phyloP scores from a whole-genome alignment of 345 rosid genomes.

The Gossypium anomalum region DNA sequence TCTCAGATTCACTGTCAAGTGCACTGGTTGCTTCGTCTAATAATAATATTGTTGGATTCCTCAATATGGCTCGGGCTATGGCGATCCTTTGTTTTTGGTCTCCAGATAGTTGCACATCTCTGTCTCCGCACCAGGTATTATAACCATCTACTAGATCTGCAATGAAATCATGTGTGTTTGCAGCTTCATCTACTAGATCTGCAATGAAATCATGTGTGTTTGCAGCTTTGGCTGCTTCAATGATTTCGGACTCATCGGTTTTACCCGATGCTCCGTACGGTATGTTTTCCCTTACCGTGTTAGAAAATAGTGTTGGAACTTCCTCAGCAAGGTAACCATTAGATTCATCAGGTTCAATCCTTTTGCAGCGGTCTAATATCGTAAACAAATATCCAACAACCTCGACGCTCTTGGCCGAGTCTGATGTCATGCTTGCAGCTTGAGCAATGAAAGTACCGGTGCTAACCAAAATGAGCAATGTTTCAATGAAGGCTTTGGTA shows the following conservation, averaged over 20 bases:
- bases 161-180: background rate
- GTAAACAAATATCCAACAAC: too few relatives aligned
- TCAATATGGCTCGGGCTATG: constrained; percentile 1
- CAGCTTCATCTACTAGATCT: background rate
- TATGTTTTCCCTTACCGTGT: background rate
- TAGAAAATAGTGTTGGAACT: background rate
- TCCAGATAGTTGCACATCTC: background rate
- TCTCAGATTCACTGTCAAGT: background rate
- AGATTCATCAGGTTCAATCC: background rate
- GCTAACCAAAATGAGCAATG: too few relatives aligned
- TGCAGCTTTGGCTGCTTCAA: background rate
- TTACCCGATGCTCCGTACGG: background rate
- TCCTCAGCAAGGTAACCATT: background rate
- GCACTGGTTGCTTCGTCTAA: background rate
- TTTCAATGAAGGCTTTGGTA: too few relatives aligned
- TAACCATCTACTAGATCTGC: background rate
- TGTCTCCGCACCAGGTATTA: background rate
- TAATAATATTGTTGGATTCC: background rate
- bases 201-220: background rate
- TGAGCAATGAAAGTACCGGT: too few relatives aligned
- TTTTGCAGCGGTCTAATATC: too few relatives aligned
- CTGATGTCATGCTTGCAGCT: too few relatives aligned
- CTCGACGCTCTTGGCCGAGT: too few relatives aligned
- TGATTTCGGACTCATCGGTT: background rate
- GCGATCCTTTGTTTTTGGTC: background rate